A percentile compares a stretch with the other conserved stretches of the same genome.
phyloP scores from a whole-genome alignment of 2,329 filamentous ascomycete species.

The Corinectria fuckeliana region DNA sequence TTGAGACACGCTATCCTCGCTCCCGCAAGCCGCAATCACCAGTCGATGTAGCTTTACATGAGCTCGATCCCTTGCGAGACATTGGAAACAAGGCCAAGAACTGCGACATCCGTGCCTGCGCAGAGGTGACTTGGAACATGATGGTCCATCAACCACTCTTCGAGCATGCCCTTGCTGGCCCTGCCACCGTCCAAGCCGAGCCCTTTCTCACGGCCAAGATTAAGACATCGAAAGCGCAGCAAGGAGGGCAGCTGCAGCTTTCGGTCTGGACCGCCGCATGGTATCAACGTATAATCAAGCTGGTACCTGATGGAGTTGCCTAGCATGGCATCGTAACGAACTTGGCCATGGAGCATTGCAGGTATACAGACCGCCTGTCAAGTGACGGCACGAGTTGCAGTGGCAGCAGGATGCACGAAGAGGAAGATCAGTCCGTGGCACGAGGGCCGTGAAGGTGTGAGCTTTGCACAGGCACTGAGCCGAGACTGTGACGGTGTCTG shows the following conservation, averaged over 20 bases:
- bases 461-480: slow-evolving; percentile 53
- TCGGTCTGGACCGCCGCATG: slow-evolving; percentile 3
- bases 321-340: background rate
- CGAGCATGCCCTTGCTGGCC: background rate
- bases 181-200: background rate
- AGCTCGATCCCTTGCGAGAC: background rate
- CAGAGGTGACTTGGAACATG: slow-evolving; percentile 6
- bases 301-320: background rate
- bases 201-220: slow-evolving; percentile 1
- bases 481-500: slow-evolving; percentile 24
- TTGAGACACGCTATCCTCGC: background rate
- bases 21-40: background rate
- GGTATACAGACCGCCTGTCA: slow-evolving; percentile 52
- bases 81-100: background rate
- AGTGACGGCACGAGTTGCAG: slow-evolving; percentile 57
- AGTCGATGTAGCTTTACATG: background rate
- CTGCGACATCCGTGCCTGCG: background rate
- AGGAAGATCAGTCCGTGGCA: slow-evolving; percentile 47
- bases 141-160: slow-evolving; percentile 1
- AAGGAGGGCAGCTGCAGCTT: background rate
- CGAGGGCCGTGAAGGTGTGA: slow-evolving; percentile 46
- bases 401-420: slow-evolving; percentile 53
- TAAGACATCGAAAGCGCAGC: background rate
- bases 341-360: slow-evolving; percentile 27
- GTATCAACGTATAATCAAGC: slow-evolving; percentile 1